Percentiles rank a stretch among this genome's conserved stretches.
phyloP scores from a whole-genome alignment of 1,284 basidiomycete genomes.

The Kalmanozyma brasiliensis region DNA sequence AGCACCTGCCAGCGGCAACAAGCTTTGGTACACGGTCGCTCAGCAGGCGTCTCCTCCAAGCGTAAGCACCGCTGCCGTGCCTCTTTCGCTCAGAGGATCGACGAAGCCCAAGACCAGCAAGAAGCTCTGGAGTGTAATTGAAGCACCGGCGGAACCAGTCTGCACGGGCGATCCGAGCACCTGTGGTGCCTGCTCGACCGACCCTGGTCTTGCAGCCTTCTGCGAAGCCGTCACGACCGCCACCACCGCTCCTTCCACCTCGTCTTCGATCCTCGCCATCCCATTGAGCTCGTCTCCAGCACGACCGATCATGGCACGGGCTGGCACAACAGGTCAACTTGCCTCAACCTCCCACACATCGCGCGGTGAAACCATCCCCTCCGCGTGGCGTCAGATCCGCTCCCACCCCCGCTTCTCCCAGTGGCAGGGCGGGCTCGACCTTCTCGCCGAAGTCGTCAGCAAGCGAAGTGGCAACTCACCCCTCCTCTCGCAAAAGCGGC shows the following conservation, averaged over 20 bases:
- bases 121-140: conserved; percentile 32
- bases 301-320: conserved; percentile 18
- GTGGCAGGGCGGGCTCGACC: conserved; percentile 60
- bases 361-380: conserved; percentile 52
- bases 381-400: conserved; percentile 61
- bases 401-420: conserved; percentile 61
- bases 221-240: conserved; percentile 50
- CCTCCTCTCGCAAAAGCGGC: conserved; percentile 23
- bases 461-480: conserved; percentile 48
- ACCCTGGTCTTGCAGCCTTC: conserved; percentile 54
- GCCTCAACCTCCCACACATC: conserved; percentile 2
- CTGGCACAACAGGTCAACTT: conserved; percentile 20
- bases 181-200: conserved; percentile 49
- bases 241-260: conserved; percentile 9
- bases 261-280: neutral
- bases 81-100: conserved; percentile 17
- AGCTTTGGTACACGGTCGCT: conserved; percentile 46
- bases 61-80: conserved; percentile 13
- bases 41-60: conserved; percentile 18
- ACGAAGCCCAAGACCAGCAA: conserved; percentile 12
- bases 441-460: conserved; percentile 64
- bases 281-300: conserved; percentile 1
- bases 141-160: conserved; percentile 20
- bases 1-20: conserved; percentile 3
- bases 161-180: conserved; percentile 56